Base-by-base conservation (phyloP, 2,329 filamentous ascomycete species). In the Fusarium armeniacum region DNA sequence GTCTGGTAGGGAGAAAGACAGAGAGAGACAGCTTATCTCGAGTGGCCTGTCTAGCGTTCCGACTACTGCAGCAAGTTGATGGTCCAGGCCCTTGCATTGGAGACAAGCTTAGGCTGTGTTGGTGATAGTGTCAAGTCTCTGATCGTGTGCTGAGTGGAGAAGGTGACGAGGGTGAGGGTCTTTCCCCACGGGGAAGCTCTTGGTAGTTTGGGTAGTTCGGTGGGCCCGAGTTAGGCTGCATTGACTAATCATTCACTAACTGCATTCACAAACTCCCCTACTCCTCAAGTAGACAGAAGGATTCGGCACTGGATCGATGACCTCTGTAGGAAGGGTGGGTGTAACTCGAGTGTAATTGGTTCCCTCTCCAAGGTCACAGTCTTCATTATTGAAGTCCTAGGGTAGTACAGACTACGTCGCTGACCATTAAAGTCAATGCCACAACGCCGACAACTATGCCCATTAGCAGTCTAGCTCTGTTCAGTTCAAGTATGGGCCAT, bases 151-250 rank as follows among this genome's bases (percentile, higher is more conserved):
- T 56, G 60, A 43, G 45, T 51, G 49, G 49, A 18, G 32, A 63
- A 18, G 16, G 16, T 20, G 33, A 49, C 28, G 40, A 46, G 47
- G 58, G 30, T 49, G 36, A 22, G 36, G 36, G 36, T 40, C 36
- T 32, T 65, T 52, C 62, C 62, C 62, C 62, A 65, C 62, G 62
- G 62, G 61, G 62, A 65, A 61, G 53, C 58, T 58, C 32, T 40
- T 40, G n/a, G 36, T 40, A 20, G 8, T 35, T 28, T 57, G 54
- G 20, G 40, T 38, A 26, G 44, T 20, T 65, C 62, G 61, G 57
- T 59, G 57, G 62, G 30, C 18, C 61, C 61, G 57, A 61, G n/a
- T 54, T 47, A 47, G 28, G 24, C 33, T 32, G 41, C n/a, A 18
- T 18, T 13, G 24, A 22, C 32, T 47, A 18, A 20, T 16, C 5